Evolutionary conservation across 768 basidiomycete genomes (phyloP).

Genomic region (Sistotremastrum suecicum): DNA sequence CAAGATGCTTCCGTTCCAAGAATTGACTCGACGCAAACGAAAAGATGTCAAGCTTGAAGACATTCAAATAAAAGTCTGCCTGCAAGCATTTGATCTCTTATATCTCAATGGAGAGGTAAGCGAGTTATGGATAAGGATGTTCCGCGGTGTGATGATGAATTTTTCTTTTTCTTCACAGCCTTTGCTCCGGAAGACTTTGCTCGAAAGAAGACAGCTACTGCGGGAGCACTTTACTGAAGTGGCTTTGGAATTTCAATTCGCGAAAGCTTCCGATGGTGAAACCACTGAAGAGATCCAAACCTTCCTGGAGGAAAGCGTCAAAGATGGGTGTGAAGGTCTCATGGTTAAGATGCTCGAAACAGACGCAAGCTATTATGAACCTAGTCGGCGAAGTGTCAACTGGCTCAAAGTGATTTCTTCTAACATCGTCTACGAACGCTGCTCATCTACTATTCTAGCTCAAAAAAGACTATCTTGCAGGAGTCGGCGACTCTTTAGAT

Average conservation of each 20-base stretch:
- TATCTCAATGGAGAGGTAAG: conserved; percentile 92
- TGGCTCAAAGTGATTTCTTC: conserved; percentile 75
- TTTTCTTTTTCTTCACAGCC: conserved; percentile 36
- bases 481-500: conserved; percentile 93
- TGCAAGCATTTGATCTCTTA: conserved; percentile 94
- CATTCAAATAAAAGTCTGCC: conserved; percentile 89
- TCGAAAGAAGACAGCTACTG: conserved; percentile 65
- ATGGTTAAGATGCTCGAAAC: conserved; percentile 99
- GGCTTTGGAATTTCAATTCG: conserved; percentile 85
- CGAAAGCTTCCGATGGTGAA: conserved; percentile 79
- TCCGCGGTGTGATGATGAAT: not conserved
- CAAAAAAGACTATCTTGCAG: conserved; percentile 96
- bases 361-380: conserved; percentile 88
- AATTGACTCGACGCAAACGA: conserved; percentile 83
- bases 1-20: conserved; percentile 95
- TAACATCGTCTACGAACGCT: not conserved
- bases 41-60: conserved; percentile 98
- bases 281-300: conserved; percentile 87
- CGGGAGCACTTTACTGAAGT: conserved; percentile 69
- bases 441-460: conserved; percentile 35
- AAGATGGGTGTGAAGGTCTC: conserved; percentile 95
- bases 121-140: conserved; percentile 4
- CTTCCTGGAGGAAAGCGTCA: conserved; percentile 93
- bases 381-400: conserved; percentile 87
- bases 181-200: conserved; percentile 60